phyloP scores from a whole-genome alignment of 306 rosid species.

The Myrica gale region DNA sequence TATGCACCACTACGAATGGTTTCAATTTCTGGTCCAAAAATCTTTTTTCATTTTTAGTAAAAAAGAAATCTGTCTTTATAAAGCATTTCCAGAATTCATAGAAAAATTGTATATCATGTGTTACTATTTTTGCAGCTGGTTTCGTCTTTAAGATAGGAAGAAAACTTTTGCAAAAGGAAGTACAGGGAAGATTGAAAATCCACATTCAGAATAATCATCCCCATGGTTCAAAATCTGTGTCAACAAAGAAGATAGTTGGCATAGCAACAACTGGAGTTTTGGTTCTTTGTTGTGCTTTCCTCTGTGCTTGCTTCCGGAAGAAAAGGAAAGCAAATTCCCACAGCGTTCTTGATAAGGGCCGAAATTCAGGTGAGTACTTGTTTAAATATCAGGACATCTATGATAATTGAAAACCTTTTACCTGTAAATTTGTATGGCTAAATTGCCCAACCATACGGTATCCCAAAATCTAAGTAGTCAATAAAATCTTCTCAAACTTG shows the following conservation, averaged over 20 bases:
- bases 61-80: constrained; percentile 2
- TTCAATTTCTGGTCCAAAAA: constrained; percentile 11
- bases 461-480: background rate
- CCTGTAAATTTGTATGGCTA: background rate
- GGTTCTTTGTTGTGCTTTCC: constrained; percentile 59
- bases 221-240: constrained; percentile 15
- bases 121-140: constrained; percentile 46
- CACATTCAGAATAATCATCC: background rate
- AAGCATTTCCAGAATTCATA: background rate
- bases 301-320: constrained; percentile 75
- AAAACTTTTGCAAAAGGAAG: constrained; percentile 53
- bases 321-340: constrained; percentile 51
- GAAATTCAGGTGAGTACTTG: constrained; percentile 62
- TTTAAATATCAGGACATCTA: constrained; percentile 5
- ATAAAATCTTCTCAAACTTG: constrained; percentile 7
- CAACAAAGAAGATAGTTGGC: constrained; percentile 33
- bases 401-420: background rate
- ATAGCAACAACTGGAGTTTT: constrained; percentile 57
- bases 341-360: constrained; percentile 50
- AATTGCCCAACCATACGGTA: background rate
- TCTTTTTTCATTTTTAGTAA: constrained; percentile 1
- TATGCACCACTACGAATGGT: constrained; percentile 27
- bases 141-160: constrained; percentile 51
- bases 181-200: constrained; percentile 21
- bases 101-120: constrained; percentile 13